A percentile compares a stretch with the other conserved stretches of the same genome.
These are phyloP conservation scores for Nitzschia sp. DNA, from an alignment of 108 stramenopile genomes.

Conservation along the genomic window DNA sequence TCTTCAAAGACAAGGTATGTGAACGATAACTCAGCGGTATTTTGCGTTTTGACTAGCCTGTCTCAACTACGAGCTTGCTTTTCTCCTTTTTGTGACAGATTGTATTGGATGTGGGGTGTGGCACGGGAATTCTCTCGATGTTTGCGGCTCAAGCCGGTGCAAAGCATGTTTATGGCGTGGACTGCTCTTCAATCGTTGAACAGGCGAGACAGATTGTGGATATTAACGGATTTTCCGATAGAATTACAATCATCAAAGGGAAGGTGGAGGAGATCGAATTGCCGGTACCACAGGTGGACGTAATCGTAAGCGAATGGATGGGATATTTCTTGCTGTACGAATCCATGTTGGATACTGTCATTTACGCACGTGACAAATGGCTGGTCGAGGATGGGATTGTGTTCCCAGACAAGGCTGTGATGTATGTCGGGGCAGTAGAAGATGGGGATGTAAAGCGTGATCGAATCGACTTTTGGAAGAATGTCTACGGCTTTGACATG, in stretches of 20 bases:
- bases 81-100: slow-evolving; percentile 29
- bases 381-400: slow-evolving; percentile 74
- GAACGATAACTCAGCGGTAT: too few relatives aligned
- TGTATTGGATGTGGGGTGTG: slow-evolving; percentile 96
- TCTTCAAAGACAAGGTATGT: slow-evolving; percentile 77
- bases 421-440: slow-evolving; percentile 88
- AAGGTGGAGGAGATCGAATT: slow-evolving; percentile 93
- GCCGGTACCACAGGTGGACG: slow-evolving; percentile 86
- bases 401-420: slow-evolving; percentile 93
- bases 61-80: neutral
- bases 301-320: slow-evolving; percentile 99
- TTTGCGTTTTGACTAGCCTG: too few relatives aligned
- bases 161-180: slow-evolving; percentile 90
- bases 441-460: slow-evolving; percentile 80
- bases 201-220: slow-evolving; percentile 82
- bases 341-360: slow-evolving; percentile 95
- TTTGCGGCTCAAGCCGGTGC: slow-evolving; percentile 95
- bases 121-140: slow-evolving; percentile 92
- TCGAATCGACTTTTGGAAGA: slow-evolving; percentile 88
- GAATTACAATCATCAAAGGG: slow-evolving; percentile 83
- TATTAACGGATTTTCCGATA: slow-evolving; percentile 82
- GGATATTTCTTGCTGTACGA: slow-evolving; percentile 98
- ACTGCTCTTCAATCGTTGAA: slow-evolving; percentile 87
- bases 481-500: slow-evolving; percentile 99
- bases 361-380: slow-evolving; percentile 91